Evolutionary conservation across 2,329 filamentous ascomycete species (phyloP), one percentile per base, ranked within the genome.

Genomic region (Coleophoma eucalyptorum): DNA sequence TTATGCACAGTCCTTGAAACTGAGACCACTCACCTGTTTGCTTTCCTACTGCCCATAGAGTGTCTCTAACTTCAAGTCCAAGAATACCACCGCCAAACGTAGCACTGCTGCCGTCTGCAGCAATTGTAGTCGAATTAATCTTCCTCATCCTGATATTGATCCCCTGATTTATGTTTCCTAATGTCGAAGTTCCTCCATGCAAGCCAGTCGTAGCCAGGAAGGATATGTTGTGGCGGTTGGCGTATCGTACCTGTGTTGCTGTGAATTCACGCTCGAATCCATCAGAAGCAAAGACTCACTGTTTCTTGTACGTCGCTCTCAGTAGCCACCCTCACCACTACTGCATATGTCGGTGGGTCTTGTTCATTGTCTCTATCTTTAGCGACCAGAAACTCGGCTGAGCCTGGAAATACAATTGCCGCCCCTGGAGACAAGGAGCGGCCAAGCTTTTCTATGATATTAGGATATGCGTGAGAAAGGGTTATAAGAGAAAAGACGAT

Each of bases 171-270:
- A 49, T 5, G 15, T 20, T 32, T 49, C 38, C 37, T n/a, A 49
- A 18, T 10, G 18, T 44, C 38, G 4, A 15, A 19, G 44, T 49
- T 11, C 72, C 67, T 2, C 78, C 79, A 50, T 83, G 79, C 2
- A 67, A 70, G 16, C 75, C 74, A 56, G 77, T 79, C 59, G 69
- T 74, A 0, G 76, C 73, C 2, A 82, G 70, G 52, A 81, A 79
- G 0, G 78, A 75, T 2, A 79, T 50, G 3, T 67, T 56, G 34
- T 69, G 63, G 16, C 65, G 54, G 53, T 74, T 76, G 40, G 78
- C 77, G 49, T 67, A 79, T 63, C 69, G 66, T 44, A 76, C 68
- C 73, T 75, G 10, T 19, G 4, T 2, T 46, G 5, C 16, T 4
- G 20, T 46, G 19, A 46, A 20, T n/a, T 20, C 12, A 19, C 4